Percentiles rank a stretch among this genome's conserved stretches.
Conservation (phyloP, 129 eudicot genomes). For the Flaveria sonorensis region DNA sequence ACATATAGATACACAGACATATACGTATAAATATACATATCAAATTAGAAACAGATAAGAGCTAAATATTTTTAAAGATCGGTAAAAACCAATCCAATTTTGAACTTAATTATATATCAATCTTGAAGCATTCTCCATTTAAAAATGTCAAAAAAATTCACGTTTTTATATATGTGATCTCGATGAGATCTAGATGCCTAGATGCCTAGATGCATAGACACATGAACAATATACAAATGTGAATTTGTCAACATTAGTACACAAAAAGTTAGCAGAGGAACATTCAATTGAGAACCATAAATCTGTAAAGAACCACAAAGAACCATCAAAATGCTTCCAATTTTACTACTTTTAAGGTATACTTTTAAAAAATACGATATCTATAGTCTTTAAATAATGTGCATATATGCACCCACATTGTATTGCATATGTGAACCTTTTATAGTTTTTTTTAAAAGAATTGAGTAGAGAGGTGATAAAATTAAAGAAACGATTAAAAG, state of each 20-base stretch:
- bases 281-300: no score
- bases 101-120: not conserved
- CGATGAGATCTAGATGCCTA: not conserved
- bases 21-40: not conserved
- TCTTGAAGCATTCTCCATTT: not conserved
- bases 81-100: not conserved
- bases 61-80: not conserved
- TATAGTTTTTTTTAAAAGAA: no score
- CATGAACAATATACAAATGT: not conserved
- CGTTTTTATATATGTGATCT: not conserved
- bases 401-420: no score
- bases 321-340: no score
- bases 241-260: not conserved
- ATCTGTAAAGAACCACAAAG: no score
- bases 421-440: no score
- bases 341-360: no score
- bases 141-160: not conserved
- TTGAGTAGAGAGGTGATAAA: no score
- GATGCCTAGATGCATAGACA: not conserved
- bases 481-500: no score
- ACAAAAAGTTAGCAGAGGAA: no score
- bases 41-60: not conserved
- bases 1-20: slow-evolving; percentile 3
- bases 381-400: no score
- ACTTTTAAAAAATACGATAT: no score